Conservation (phyloP, 176 grass and related monocot genomes). For the Triticum dicoccoides region DNA sequence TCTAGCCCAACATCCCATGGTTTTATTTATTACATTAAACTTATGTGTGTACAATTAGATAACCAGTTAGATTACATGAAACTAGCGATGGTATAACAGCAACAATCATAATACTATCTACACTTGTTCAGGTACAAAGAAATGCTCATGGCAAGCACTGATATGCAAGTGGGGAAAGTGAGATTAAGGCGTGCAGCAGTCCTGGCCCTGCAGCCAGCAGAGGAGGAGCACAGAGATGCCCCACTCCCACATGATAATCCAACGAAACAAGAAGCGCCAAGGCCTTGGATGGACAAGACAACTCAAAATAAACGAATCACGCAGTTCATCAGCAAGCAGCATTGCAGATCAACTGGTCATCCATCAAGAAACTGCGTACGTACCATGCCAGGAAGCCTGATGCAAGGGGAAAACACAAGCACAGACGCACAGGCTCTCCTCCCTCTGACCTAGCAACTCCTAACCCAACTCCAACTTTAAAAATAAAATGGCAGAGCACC, state of each 20-base stretch:
- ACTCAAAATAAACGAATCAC: background rate
- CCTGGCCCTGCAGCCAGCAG: background rate
- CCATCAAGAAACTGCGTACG: background rate
- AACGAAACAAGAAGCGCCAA: background rate
- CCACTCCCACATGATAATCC: background rate
- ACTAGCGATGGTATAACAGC: background rate
- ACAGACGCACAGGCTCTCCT: background rate
- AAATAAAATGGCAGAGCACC: background rate
- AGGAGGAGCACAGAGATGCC: background rate
- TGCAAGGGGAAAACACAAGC: background rate
- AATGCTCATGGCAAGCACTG: too few relatives aligned
- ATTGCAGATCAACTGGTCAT: conserved; percentile 9
- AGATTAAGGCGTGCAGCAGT: background rate
- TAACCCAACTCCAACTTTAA: background rate
- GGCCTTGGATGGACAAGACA: background rate
- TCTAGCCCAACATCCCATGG: background rate
- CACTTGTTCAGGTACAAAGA: background rate
- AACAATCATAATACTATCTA: background rate
- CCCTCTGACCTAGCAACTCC: background rate
- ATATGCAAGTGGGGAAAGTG: background rate
- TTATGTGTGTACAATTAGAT: background rate
- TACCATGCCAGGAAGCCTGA: background rate
- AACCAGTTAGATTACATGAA: background rate
- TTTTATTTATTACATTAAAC: conserved; percentile 7
- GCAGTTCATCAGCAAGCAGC: background rate